Conservation (phyloP, 75 land plant species). For the Sequoiadendron giganteum region DNA sequence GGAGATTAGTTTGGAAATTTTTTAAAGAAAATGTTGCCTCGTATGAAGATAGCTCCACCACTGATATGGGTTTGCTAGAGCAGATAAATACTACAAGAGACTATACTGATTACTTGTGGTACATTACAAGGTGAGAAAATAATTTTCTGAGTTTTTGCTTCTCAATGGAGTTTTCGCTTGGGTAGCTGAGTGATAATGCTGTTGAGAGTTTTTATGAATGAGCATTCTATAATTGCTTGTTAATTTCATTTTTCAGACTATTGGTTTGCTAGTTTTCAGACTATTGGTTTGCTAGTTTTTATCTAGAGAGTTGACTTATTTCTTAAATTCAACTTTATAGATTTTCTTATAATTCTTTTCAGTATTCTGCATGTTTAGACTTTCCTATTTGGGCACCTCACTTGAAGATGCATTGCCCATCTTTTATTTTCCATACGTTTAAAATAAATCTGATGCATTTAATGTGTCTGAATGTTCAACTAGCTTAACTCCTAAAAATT, state of each 20-base stretch:
- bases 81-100: constrained; percentile 66
- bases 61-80: constrained; percentile 36
- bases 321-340: too few species aligned
- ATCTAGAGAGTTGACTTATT: too few species aligned
- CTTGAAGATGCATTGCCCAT: background rate
- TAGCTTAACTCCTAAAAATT: background rate
- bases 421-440: background rate
- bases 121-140: constrained; percentile 60
- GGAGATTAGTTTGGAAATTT: constrained; percentile 41
- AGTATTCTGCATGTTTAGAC: too few species aligned
- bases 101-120: constrained; percentile 71
- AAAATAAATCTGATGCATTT: background rate
- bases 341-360: too few species aligned
- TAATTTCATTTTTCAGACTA: background rate
- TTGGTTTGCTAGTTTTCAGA: background rate
- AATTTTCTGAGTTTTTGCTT: background rate
- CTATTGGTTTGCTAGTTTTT: background rate
- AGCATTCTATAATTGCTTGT: background rate
- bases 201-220: background rate
- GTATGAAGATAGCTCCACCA: constrained; percentile 19
- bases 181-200: constrained; percentile 11
- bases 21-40: constrained; percentile 38
- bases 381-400: background rate
- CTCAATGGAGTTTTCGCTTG: background rate
- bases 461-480: background rate